These are phyloP conservation scores for Pseudogymnoascus verrucosus DNA, from an alignment of 2,329 filamentous ascomycete genomes.

Conservation along the genomic window DNA sequence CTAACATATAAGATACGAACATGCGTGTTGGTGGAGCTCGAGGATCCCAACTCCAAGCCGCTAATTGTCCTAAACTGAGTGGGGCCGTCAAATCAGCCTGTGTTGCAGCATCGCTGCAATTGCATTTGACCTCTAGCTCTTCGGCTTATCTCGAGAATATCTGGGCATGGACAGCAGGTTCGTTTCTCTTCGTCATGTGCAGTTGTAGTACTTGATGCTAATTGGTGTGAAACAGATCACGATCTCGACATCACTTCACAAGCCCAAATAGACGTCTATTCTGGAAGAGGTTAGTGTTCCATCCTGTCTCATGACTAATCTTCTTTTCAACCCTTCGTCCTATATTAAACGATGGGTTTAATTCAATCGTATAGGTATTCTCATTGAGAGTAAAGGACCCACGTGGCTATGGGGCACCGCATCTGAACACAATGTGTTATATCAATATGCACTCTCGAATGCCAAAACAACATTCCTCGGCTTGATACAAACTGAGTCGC, in stretches of 20 bases:
- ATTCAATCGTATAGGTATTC: slow-evolving; percentile 41
- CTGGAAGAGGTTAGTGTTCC: slow-evolving; percentile 24
- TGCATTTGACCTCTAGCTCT: slow-evolving; percentile 25
- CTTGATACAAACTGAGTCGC: slow-evolving; percentile 60
- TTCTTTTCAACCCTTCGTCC: no score
- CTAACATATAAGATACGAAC: slow-evolving; percentile 35
- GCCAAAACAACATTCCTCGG: slow-evolving; percentile 56
- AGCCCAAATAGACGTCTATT: slow-evolving; percentile 29
- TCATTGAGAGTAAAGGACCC: slow-evolving; percentile 38
- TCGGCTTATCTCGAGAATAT: slow-evolving; percentile 38
- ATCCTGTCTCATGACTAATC: no score
- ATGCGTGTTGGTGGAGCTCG: slow-evolving; percentile 34
- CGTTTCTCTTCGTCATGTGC: slow-evolving; percentile 22
- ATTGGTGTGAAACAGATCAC: slow-evolving; percentile 26
- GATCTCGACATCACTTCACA: slow-evolving; percentile 24
- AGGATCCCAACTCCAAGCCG: slow-evolving; percentile 35
- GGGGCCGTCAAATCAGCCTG: slow-evolving; percentile 25
- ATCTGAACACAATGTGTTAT: slow-evolving; percentile 58
- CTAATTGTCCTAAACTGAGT: slow-evolving; percentile 41
- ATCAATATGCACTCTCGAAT: slow-evolving; percentile 57
- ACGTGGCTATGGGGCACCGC: slow-evolving; percentile 58
- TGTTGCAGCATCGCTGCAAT: slow-evolving; percentile 24
- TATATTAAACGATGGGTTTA: slow-evolving; percentile 2
- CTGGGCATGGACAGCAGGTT: slow-evolving; percentile 35
- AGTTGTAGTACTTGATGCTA: no score